Evolutionary conservation across 2,329 filamentous ascomycete species (phyloP).

Genomic region (Colletotrichum sublineola): DNA sequence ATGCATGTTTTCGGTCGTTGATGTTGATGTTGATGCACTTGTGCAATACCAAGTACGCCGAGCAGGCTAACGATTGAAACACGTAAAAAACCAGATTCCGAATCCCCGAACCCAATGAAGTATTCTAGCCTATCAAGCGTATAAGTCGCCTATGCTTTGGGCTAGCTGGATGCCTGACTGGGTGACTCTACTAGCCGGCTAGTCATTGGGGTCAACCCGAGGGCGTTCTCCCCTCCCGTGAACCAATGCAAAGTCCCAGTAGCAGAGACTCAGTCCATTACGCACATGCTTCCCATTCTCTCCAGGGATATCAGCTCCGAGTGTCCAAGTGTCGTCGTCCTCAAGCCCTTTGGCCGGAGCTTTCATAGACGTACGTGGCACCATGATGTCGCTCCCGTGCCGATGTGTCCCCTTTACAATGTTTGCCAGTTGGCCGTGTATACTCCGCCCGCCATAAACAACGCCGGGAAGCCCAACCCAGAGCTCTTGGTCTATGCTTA

Average conservation of each 20-base stretch:
- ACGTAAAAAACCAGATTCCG: conserved; percentile 36
- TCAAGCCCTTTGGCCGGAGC: conserved; percentile 26
- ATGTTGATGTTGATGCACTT: conserved; percentile 16
- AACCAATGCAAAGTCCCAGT: conserved; percentile 13
- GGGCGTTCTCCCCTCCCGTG: background rate
- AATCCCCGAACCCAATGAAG: conserved; percentile 21
- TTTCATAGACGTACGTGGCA: conserved; percentile 38
- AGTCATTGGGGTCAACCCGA: background rate
- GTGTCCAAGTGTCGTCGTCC: conserved; percentile 3
- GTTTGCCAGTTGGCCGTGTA: conserved; percentile 28
- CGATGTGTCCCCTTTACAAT: conserved; percentile 24
- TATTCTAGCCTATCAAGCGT: conserved; percentile 40
- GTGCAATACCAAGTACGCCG: conserved; percentile 27
- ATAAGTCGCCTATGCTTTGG: conserved; percentile 31
- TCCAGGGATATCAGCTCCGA: conserved; percentile 26
- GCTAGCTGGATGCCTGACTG: conserved; percentile 24
- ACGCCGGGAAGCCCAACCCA: conserved; percentile 24
- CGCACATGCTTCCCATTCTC: conserved; percentile 17
- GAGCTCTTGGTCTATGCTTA: conserved; percentile 59
- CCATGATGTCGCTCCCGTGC: conserved; percentile 27
- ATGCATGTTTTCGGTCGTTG: background rate
- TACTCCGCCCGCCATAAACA: conserved; percentile 33
- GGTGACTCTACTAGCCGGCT: background rate
- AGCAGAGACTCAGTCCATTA: conserved; percentile 30
- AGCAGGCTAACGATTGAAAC: conserved; percentile 38